Percentiles rank a stretch among this genome's conserved stretches.
phyloP scores from a whole-genome alignment of 345 rosid species.

The Conringia planisiliqua region DNA sequence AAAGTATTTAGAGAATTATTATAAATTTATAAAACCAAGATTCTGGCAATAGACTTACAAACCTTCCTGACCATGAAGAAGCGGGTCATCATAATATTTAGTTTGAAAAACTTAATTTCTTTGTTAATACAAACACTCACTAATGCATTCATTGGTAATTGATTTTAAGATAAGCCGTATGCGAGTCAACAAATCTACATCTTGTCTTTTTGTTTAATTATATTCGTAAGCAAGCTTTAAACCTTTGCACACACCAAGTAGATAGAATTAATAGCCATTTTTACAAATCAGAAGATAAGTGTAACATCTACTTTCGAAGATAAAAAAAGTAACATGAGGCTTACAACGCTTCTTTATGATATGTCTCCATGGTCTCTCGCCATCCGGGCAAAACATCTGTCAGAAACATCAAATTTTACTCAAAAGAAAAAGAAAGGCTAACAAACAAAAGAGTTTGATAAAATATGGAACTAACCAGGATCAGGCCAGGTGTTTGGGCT shows the following conservation, averaged over 20 bases:
- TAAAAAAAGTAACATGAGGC: slow-evolving; percentile 7
- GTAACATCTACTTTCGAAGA: too few species aligned
- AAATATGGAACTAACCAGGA: slow-evolving; percentile 37
- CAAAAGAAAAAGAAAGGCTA: background rate
- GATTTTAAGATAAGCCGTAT: too few species aligned
- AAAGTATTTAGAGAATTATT: too few species aligned
- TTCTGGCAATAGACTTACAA: slow-evolving; percentile 53
- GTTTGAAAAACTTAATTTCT: too few species aligned
- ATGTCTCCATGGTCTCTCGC: slow-evolving; percentile 80
- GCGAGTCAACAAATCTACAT: too few species aligned
- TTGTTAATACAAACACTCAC: too few species aligned
- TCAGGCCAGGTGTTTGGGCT: slow-evolving; percentile 80
- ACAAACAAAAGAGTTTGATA: background rate
- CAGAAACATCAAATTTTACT: background rate
- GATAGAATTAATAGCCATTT: background rate
- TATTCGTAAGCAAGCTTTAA: too few species aligned
- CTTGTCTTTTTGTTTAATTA: too few species aligned
- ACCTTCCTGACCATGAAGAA: slow-evolving; percentile 43
- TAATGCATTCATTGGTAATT: too few species aligned
- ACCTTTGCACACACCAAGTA: too few species aligned
- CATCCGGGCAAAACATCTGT: slow-evolving; percentile 67
- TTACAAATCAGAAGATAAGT: too few species aligned
- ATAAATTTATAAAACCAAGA: slow-evolving; percentile 35
- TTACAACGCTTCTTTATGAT: slow-evolving; percentile 69
- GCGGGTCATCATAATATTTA: too few species aligned